Evolutionary conservation across 1,284 basidiomycete genomes (phyloP), one percentile per base, ranked within the genome.

Genomic region (Mrakiaceae sp.): DNA sequence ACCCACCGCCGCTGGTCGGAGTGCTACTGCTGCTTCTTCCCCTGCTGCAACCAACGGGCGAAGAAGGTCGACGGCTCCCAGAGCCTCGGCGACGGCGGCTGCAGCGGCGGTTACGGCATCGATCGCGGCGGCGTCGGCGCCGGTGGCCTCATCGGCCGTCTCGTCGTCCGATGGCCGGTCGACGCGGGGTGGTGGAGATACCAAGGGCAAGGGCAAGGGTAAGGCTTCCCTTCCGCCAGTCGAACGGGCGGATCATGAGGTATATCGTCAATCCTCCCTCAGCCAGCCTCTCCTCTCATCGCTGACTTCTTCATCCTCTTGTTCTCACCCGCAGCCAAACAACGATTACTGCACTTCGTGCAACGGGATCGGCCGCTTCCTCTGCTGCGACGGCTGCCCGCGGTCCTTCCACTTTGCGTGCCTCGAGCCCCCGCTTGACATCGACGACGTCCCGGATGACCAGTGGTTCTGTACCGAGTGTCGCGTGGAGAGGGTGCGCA

Each of bases 351-450:
- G 94, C 75, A 94, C 92, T 61, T 84, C 90, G 2, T 98, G 95
- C 77, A 83, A 86, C 43, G 80, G 81, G 11, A 78, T 79, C 59
- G 82, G 82, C 43, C 88, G 93, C 64, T 80, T 94, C 67, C 83
- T 95, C 8, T 98, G 97, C 75, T 99, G 95, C 76, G 95, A 98
- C 74, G 93, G 94, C 11, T 99, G 96, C 74, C 90, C 95, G 46
- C 82, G 88, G 69, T 91, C 92, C 39, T 99, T 97, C 76, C 95
- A 99, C 77, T 85, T 98, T 67, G 86, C 87, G 82, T 99, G 95
- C 76, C 83, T 98, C 71, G 89, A 97, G 74, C 95, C 95, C 53
- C 95, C 95, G 39, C 83, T 97, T 78, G 88, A 94, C 70, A 81
- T 86, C 62, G 82, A 87, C 70, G 92, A 98, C 71, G 79, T 90